Conservation (phyloP, 2,329 filamentous ascomycete genomes). For the Cercospora janseana region DNA sequence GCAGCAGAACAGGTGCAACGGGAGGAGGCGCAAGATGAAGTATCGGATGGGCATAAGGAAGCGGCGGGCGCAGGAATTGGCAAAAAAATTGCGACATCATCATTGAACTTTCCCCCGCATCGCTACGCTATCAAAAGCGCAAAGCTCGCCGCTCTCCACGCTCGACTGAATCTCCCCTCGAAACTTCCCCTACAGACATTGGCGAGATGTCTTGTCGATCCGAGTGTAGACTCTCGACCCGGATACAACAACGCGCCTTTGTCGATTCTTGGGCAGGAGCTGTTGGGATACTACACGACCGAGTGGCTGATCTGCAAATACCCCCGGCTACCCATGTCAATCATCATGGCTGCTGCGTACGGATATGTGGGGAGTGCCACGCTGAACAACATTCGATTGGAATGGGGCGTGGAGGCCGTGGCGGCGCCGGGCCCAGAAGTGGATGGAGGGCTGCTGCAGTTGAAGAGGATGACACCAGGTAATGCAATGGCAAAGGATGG, state of each 20-base stretch:
- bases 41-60: conserved; percentile 25
- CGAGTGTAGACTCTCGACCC: conserved; percentile 74
- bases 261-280: conserved; percentile 73
- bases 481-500: conserved; percentile 37
- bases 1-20: conserved; percentile 25
- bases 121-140: conserved; percentile 64
- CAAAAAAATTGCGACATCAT: conserved; percentile 23
- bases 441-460: conserved; percentile 86
- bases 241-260: conserved; percentile 88
- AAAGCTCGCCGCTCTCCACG: conserved; percentile 89
- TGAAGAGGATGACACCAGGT: conserved; percentile 53
- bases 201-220: conserved; percentile 79
- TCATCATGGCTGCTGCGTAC: conserved; percentile 81
- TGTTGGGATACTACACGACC: conserved; percentile 84
- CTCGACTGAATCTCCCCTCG: conserved; percentile 76
- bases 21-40: conserved; percentile 9
- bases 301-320: conserved; percentile 87
- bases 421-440: conserved; percentile 85
- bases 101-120: conserved; percentile 34
- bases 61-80: conserved; percentile 31
- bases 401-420: conserved; percentile 92
- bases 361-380: conserved; percentile 77
- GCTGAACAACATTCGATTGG: conserved; percentile 68
- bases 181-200: conserved; percentile 83
- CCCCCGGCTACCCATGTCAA: conserved; percentile 83